phyloP scores from a whole-genome alignment of 257 asterid genomes.

The Oldenlandia corymbosa region DNA sequence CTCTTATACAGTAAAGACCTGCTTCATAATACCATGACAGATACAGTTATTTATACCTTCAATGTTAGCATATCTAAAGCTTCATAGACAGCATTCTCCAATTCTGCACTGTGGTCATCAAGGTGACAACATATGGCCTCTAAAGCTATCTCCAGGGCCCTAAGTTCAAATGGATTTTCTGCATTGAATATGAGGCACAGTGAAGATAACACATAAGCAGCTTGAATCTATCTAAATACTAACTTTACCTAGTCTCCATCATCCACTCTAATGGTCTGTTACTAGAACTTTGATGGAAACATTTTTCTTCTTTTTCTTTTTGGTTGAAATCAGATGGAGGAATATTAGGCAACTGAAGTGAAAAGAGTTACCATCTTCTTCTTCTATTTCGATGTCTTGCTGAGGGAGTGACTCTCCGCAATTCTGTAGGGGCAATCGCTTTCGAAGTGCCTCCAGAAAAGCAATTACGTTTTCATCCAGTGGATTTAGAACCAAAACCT shows the following conservation, averaged over 20 bases:
- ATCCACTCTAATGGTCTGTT: no score
- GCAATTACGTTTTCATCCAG: neutral
- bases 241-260: no score
- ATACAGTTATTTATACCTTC: neutral
- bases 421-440: neutral
- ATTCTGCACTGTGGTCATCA: neutral
- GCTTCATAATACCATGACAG: no score
- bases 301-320: no score
- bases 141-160: neutral
- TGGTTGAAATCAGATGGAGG: no score
- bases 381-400: neutral
- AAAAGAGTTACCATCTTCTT: neutral
- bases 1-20: no score
- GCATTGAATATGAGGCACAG: neutral
- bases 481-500: neutral
- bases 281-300: no score
- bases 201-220: no score
- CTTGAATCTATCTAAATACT: no score
- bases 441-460: neutral
- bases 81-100: neutral
- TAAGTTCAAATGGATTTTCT: neutral
- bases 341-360: neutral
- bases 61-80: neutral
- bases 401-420: neutral
- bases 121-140: neutral